phyloP scores from a whole-genome alignment of 768 basidiomycete species.

The Pleurotus ostreatus region DNA sequence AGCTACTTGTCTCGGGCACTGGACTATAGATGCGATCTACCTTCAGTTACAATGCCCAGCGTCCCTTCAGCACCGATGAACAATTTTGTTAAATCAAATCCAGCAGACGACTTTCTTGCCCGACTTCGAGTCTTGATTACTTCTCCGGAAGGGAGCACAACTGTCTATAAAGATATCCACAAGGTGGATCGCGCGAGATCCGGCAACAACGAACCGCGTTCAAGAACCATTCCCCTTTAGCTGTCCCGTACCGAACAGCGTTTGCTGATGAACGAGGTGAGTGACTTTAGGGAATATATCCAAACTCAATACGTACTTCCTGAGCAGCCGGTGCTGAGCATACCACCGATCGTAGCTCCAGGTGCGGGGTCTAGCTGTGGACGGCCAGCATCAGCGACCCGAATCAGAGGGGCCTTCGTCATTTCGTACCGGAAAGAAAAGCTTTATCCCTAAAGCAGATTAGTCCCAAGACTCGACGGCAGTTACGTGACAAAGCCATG shows the following conservation, averaged over 20 bases:
- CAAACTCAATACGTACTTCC: constrained; percentile 48
- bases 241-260: constrained; percentile 84
- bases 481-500: not conserved
- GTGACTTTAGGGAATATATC: not conserved
- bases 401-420: not conserved
- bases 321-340: constrained; percentile 83
- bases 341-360: constrained; percentile 80
- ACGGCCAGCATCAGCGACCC: not conserved
- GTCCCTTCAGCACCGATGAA: constrained; percentile 93
- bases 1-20: not conserved
- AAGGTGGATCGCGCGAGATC: constrained; percentile 18
- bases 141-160: constrained; percentile 79
- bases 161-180: constrained; percentile 46
- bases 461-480: not conserved
- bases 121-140: constrained; percentile 82
- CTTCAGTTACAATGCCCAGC: constrained; percentile 86
- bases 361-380: constrained; percentile 71
- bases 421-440: constrained; percentile 75
- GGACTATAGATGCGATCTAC: constrained; percentile 23
- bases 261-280: constrained; percentile 43
- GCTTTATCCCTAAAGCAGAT: constrained; percentile 48
- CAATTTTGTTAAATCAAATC: constrained; percentile 82
- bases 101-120: constrained; percentile 81
- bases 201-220: constrained; percentile 52
- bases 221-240: constrained; percentile 84